These are phyloP conservation scores for Botrytis sinoallii DNA, from an alignment of 2,329 filamentous ascomycete species.

Conservation along the genomic window DNA sequence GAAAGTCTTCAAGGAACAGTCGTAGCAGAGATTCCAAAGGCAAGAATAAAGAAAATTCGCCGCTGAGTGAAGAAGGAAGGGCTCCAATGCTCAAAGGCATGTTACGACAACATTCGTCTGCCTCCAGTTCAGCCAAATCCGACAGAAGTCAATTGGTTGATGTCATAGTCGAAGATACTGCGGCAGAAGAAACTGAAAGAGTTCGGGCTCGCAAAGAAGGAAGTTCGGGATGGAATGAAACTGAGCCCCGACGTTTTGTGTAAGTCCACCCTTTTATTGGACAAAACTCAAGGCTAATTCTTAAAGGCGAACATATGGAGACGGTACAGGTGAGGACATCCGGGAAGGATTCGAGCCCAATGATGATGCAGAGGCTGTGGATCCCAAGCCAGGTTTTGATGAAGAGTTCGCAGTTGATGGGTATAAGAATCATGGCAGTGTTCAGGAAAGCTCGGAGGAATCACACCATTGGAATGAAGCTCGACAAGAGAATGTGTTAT, in stretches of 20 bases:
- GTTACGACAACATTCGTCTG: slow-evolving; percentile 47
- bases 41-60: slow-evolving; percentile 28
- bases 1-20: slow-evolving; percentile 30
- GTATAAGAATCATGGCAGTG: slow-evolving; percentile 35
- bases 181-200: slow-evolving; percentile 60
- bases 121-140: slow-evolving; percentile 49
- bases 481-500: slow-evolving; percentile 26
- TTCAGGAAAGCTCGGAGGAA: slow-evolving; percentile 41
- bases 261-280: slow-evolving; percentile 37
- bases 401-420: slow-evolving; percentile 31
- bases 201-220: slow-evolving; percentile 61
- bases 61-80: slow-evolving; percentile 34
- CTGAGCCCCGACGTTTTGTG: slow-evolving; percentile 53
- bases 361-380: slow-evolving; percentile 43
- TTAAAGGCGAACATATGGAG: slow-evolving; percentile 46
- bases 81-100: slow-evolving; percentile 38
- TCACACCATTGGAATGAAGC: slow-evolving; percentile 43
- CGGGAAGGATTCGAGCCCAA: slow-evolving; percentile 52
- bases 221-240: slow-evolving; percentile 57
- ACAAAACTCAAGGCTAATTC: slow-evolving; percentile 8
- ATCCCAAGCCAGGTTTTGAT: slow-evolving; percentile 41
- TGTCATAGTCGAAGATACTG: slow-evolving; percentile 61
- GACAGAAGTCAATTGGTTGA: slow-evolving; percentile 63
- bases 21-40: slow-evolving; percentile 33
- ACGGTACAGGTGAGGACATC: slow-evolving; percentile 48